These are phyloP conservation scores for Aphanoascus verrucosus DNA, from an alignment of 2,329 filamentous ascomycete genomes.

Conservation along the genomic window DNA sequence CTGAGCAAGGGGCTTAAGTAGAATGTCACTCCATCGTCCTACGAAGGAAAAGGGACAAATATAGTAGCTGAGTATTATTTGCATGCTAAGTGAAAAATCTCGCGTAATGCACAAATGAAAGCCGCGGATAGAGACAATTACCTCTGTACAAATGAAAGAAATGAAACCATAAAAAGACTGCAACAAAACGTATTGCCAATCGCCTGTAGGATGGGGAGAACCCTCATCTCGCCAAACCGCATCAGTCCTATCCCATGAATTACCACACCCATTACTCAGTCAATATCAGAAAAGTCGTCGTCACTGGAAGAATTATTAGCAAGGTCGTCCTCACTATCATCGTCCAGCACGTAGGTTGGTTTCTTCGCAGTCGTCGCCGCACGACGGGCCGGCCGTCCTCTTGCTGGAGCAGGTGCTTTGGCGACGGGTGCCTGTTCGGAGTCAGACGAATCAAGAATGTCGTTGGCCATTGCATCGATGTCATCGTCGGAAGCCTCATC, in stretches of 20 bases:
- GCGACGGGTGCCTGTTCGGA: conserved; percentile 37
- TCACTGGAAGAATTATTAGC: conserved; percentile 26
- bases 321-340: conserved; percentile 29
- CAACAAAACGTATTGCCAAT: too few species aligned
- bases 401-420: conserved; percentile 15
- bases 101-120: neutral
- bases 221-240: neutral
- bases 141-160: too few species aligned
- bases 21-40: too few species aligned
- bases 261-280: conserved; percentile 5
- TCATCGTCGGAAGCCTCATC: conserved; percentile 37
- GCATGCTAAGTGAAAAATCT: too few species aligned
- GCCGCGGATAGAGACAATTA: neutral
- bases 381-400: conserved; percentile 33
- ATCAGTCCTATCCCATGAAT: neutral
- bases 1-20: neutral
- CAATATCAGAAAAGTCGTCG: conserved; percentile 31
- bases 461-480: conserved; percentile 39
- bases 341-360: conserved; percentile 32
- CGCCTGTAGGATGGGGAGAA: too few species aligned
- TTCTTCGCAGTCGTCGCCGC: conserved; percentile 34
- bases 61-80: too few species aligned
- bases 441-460: conserved; percentile 36
- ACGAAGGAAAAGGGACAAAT: too few species aligned
- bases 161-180: too few species aligned